phyloP scores from a whole-genome alignment of 2,329 filamentous ascomycete species.

The Fusarium marasasianum region DNA sequence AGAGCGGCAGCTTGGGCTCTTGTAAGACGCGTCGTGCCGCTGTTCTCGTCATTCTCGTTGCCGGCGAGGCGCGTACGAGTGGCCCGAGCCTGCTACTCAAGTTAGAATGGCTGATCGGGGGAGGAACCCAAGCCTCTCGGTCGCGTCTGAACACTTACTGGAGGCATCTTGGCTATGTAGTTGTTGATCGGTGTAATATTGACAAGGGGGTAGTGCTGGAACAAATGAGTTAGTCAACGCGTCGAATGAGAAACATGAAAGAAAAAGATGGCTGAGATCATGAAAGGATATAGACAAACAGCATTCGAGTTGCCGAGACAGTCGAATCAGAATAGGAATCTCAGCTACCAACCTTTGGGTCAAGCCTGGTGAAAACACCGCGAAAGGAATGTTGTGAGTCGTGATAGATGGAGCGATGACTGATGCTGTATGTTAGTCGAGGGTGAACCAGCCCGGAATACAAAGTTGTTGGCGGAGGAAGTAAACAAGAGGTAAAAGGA shows the following conservation, averaged over 20 bases:
- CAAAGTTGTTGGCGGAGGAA: slow-evolving; percentile 30
- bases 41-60: slow-evolving; percentile 97
- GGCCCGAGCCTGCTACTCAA: slow-evolving; percentile 66
- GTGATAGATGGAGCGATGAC: slow-evolving; percentile 41
- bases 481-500: slow-evolving; percentile 40
- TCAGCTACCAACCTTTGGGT: slow-evolving; percentile 48
- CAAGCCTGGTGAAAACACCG: slow-evolving; percentile 48
- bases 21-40: slow-evolving; percentile 82
- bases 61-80: slow-evolving; percentile 78
- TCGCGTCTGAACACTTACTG: slow-evolving; percentile 45
- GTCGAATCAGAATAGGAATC: slow-evolving; percentile 40
- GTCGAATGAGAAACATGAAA: slow-evolving; percentile 25
- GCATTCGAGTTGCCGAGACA: slow-evolving; percentile 44
- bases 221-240: slow-evolving; percentile 39
- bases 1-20: slow-evolving; percentile 88
- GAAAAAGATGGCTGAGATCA: slow-evolving; percentile 20
- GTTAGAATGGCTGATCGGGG: slow-evolving; percentile 16
- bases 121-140: background rate
- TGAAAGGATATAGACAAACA: slow-evolving; percentile 6
- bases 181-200: slow-evolving; percentile 35
- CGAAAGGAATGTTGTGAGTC: slow-evolving; percentile 50
- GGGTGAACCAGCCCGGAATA: slow-evolving; percentile 30
- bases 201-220: slow-evolving; percentile 32
- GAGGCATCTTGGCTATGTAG: slow-evolving; percentile 48
- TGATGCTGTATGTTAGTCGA: slow-evolving; percentile 44